These are phyloP conservation scores for Cucurbitaria berberidis DNA, from an alignment of 2,329 filamentous ascomycete genomes.

Conservation along the genomic window DNA sequence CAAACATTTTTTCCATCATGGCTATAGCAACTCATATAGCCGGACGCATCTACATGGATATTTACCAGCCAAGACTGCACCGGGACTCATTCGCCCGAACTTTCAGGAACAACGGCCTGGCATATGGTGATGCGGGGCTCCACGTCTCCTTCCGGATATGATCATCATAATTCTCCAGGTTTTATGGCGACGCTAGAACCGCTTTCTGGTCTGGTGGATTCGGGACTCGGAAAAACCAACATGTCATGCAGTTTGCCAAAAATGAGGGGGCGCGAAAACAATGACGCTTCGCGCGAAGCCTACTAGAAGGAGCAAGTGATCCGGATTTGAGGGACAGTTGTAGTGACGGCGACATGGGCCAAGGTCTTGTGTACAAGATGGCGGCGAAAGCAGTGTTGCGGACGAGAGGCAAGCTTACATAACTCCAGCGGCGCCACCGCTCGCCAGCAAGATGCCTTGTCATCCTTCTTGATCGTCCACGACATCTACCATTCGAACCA, in stretches of 20 bases:
- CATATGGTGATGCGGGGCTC: slow-evolving; percentile 30
- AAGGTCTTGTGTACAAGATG: not conserved
- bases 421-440: not conserved
- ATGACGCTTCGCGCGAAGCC: not conserved
- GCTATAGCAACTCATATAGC: slow-evolving; percentile 27
- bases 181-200: slow-evolving; percentile 15
- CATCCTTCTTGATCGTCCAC: not conserved
- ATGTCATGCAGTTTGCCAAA: not conserved
- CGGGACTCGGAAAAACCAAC: slow-evolving; percentile 25
- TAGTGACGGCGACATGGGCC: not conserved
- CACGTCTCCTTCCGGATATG: slow-evolving; percentile 14
- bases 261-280: not conserved
- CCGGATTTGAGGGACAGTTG: not conserved
- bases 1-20: slow-evolving; percentile 1
- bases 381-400: not conserved
- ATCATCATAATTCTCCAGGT: slow-evolving; percentile 32
- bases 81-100: slow-evolving; percentile 33
- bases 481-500: no score
- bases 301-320: not conserved
- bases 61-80: slow-evolving; percentile 32
- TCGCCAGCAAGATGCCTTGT: not conserved
- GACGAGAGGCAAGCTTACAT: not conserved
- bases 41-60: slow-evolving; percentile 12
- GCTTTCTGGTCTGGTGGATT: slow-evolving; percentile 6
- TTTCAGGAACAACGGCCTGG: slow-evolving; percentile 23